Conservation (phyloP, 192 early-diverging fungal genomes). For the Geranomyces michiganensis region DNA sequence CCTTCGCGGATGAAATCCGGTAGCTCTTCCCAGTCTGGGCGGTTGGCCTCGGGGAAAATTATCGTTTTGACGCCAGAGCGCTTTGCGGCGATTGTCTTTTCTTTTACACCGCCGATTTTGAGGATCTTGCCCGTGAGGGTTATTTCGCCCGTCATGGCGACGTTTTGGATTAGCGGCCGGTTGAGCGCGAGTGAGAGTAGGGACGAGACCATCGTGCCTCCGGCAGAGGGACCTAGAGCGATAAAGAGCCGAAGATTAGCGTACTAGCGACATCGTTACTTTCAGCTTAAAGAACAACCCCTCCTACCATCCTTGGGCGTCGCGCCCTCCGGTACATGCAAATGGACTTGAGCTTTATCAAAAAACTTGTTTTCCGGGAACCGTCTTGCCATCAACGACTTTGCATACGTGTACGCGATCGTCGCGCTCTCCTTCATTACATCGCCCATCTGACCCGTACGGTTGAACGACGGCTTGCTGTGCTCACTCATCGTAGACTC, state of each 20-base stretch:
- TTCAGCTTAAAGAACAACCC: not conserved
- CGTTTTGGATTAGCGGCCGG: conserved; percentile 71
- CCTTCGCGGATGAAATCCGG: conserved; percentile 91
- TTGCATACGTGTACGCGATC: conserved; percentile 97
- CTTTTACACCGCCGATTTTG: conserved; percentile 96
- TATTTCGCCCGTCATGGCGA: conserved; percentile 99
- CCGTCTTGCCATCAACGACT: conserved; percentile 71
- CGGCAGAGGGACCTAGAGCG: conserved; percentile 82
- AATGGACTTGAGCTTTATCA: conserved; percentile 83
- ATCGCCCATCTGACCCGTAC: conserved; percentile 96
- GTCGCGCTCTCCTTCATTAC: conserved; percentile 98
- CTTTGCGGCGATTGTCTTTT: conserved; percentile 98
- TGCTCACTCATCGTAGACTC: conserved; percentile 67
- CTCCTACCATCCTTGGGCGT: conserved; percentile 93
- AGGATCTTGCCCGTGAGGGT: conserved; percentile 96
- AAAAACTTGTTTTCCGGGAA: conserved; percentile 92
- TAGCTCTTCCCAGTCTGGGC: conserved; percentile 94
- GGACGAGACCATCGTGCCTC: conserved; percentile 94
- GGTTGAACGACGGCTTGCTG: conserved; percentile 67
- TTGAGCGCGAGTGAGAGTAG: conserved; percentile 89
- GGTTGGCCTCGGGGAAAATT: conserved; percentile 88
- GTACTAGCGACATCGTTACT: not conserved
- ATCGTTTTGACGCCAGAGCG: conserved; percentile 85
- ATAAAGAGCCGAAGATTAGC: not conserved
- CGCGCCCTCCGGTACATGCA: conserved; percentile 97